These are phyloP conservation scores for Gossypium sturtianum DNA, from an alignment of 345 rosid genomes.

Conservation along the genomic window DNA sequence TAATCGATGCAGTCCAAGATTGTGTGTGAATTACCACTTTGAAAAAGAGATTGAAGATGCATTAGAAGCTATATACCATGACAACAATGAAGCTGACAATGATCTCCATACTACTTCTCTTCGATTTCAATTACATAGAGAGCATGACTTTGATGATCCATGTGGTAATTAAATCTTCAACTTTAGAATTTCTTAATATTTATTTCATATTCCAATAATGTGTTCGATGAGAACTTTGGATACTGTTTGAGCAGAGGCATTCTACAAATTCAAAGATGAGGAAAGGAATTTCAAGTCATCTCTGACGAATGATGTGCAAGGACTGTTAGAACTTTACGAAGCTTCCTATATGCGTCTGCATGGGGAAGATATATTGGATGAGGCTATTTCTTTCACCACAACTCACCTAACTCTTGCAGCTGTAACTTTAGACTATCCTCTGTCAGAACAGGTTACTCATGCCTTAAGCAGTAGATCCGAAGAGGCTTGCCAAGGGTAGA, in stretches of 20 bases:
- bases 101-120: too few relatives aligned
- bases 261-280: neutral
- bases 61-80: too few relatives aligned
- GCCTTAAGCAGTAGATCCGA: constrained; percentile 11
- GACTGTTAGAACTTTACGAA: constrained; percentile 14
- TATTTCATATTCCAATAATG: neutral
- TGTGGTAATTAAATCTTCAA: too few relatives aligned
- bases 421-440: neutral
- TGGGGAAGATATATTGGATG: constrained; percentile 19
- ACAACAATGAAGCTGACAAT: too few relatives aligned
- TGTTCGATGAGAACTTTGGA: neutral
- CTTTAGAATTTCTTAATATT: too few relatives aligned
- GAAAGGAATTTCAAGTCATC: neutral
- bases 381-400: constrained; percentile 15
- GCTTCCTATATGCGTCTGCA: constrained; percentile 20
- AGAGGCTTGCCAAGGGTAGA: constrained; percentile 15
- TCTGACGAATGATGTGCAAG: neutral
- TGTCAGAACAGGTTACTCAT: neutral
- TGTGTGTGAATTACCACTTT: too few relatives aligned
- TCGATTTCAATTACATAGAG: too few relatives aligned
- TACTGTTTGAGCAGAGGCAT: neutral
- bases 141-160: too few relatives aligned
- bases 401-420: neutral
- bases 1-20: too few relatives aligned
- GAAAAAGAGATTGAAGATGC: too few relatives aligned